Conservation (phyloP, 768 basidiomycete genomes). For the Rhodosporidiobolus sp. region DNA sequence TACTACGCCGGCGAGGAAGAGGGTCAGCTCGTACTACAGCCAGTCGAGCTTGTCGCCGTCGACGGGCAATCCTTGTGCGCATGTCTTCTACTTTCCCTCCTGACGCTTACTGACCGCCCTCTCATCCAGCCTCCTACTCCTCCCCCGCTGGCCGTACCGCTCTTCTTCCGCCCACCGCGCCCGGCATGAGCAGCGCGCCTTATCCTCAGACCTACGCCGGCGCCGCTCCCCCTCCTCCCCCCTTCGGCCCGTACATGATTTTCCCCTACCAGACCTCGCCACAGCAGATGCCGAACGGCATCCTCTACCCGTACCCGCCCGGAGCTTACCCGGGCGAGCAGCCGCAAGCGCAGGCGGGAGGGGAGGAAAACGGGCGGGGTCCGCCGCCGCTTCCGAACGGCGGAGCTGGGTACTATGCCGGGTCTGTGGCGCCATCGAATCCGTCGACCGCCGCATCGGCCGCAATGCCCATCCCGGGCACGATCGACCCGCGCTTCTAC, state of each 20-base stretch:
- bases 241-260: neutral
- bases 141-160: neutral
- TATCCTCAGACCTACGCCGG: neutral
- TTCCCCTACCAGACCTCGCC: neutral
- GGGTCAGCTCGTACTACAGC: neutral
- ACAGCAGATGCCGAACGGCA: no score
- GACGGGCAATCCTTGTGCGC: neutral
- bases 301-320: neutral
- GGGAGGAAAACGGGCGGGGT: no score
- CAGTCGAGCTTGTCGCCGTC: neutral
- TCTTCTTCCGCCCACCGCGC: no score
- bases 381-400: no score
- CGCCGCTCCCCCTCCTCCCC: neutral
- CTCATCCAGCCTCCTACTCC: neutral
- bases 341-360: neutral
- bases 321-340: neutral
- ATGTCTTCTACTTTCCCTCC: neutral
- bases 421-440: no score
- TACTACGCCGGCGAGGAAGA: neutral
- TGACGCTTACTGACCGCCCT: neutral
- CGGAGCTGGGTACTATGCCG: no score
- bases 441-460: no score
- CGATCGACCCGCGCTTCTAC: no score
- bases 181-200: neutral
- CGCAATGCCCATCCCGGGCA: no score